Evolutionary conservation across 768 basidiomycete genomes (phyloP), one percentile per base, ranked within the genome.

Genomic region (Suillus fuscotomentosus): DNA sequence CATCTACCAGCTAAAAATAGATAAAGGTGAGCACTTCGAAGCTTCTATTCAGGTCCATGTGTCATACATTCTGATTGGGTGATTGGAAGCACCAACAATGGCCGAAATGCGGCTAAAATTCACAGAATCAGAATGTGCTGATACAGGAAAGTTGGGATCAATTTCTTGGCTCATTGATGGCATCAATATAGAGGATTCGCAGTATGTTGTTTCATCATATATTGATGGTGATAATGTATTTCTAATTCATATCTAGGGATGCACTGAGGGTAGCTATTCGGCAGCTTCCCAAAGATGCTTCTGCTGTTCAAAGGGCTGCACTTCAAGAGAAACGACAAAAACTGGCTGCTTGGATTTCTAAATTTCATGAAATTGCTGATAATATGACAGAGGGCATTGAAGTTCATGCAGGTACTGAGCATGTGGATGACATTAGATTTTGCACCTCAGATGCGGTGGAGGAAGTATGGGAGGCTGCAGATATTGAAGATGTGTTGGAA

Each of bases 151-250:
- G 14, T 17, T 8, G 1, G 63, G 57, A 20, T 45, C 17, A 45
- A 38, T 64, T 3, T 55, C 63, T 47, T 64, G 63, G 63, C 42
- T 60, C 11, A 31, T 64, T 2, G n/a, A 53, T 5, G 57, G 63
- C 9, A 59, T 64, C 17, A 60, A 60, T 41, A 4, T 64, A 15
- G 63, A 64, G 41, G 31, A 60, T 64, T 31, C 42, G 4, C 63
- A 64, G 56, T 64, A 59, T 8, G 27, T 27, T 27, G 27, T 27
- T 27, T 27, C 27, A 27, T 27, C 27, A 27, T 27, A 27, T 27
- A 27, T 27, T 27, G 27, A 27, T 27, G 27, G 27, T 27, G 27
- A 27, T 27, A 27, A 27, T 3, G 27, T 27, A 27, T 27, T 27
- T 27, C 27, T 27, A 27, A 27, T 3, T 27, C 27, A 27, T 27